Base-by-base conservation (phyloP, 1,284 basidiomycete genomes). In the Naganishia albida region DNA sequence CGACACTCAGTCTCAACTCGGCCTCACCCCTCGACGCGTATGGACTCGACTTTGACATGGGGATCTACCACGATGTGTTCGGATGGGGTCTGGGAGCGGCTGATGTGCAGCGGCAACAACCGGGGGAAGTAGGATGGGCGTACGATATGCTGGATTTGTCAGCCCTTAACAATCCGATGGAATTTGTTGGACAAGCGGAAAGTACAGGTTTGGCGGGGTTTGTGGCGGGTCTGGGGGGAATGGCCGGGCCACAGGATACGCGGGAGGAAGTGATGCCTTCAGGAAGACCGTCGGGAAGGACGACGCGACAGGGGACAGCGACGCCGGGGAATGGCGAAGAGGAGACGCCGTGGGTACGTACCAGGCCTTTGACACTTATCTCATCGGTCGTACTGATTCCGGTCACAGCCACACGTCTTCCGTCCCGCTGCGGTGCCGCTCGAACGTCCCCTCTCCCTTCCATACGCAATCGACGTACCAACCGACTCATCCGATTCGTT, bases 301-400 rank as follows among this genome's bases (percentile, higher is more conserved):
- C 56, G 16, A 60, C 56, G 20, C 28, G 56, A 13, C 56, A 60
- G 8, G 56, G 56, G 8, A 60, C 56, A 6, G 56, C 46, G 6
- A 60, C 56, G 23, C 56, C 56, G 12, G 62, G 62, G 18, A 63
- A 63, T n/a, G 62, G 46, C 10, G 46, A 63, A 30, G 62, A 48
- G 26, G 73, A 75, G 53, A 73, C 66, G 57, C 72, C 72, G 55
- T 75, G 73, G 73, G 73, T 75, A 48, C 50, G 72, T 67, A 15
- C 3, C n/a, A n/a, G n/a, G n/a, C 25, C 4, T 39, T 44, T 28
- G 6, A 18, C 18, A 25, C n/a, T n/a, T 20, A 38, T 48, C 2
- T 13, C 46, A n/a, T 25, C 16, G 20, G 20, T n/a, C n/a, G 30
- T 30, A 28, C n/a, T 39, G 23, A 43, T 23, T 8, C 18, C 15